These are phyloP conservation scores for Teratosphaeria viscida DNA, from an alignment of 2,329 filamentous ascomycete genomes.

Conservation along the genomic window DNA sequence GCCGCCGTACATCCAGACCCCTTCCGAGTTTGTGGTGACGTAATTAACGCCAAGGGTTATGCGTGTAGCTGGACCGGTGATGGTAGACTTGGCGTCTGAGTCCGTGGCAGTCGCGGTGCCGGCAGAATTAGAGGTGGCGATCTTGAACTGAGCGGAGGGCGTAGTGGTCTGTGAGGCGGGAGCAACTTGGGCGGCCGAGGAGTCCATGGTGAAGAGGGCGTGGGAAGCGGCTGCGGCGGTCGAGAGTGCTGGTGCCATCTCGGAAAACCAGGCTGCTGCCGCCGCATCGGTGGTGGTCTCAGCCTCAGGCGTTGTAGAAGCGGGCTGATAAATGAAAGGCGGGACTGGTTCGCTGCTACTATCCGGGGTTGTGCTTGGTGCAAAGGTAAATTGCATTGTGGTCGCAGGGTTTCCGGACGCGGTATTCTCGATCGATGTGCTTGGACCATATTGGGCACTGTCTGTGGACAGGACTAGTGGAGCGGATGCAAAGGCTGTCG, in stretches of 20 bases:
- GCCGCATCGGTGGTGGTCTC: neutral
- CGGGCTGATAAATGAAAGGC: neutral
- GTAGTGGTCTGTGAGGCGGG: neutral
- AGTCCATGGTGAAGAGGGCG: neutral
- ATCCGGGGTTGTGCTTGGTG: neutral
- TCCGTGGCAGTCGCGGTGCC: neutral
- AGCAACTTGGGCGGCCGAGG: neutral
- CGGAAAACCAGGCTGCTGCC: neutral
- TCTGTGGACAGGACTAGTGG: neutral
- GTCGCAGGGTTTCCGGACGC: neutral
- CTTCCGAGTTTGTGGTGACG: slow-evolving; percentile 7
- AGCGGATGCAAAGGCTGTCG: neutral
- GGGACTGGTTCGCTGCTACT: neutral
- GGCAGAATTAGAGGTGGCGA: neutral
- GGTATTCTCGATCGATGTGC: neutral
- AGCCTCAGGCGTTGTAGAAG: neutral
- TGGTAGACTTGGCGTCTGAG: slow-evolving; percentile 1
- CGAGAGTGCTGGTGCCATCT: neutral
- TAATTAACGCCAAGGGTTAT: slow-evolving; percentile 1
- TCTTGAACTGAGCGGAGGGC: neutral
- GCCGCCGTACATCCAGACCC: slow-evolving; percentile 8
- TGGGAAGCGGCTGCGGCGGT: neutral
- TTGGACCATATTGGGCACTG: neutral
- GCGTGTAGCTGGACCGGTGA: slow-evolving; percentile 1
- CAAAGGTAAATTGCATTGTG: neutral